Percentiles rank a stretch among this genome's conserved stretches.
Evolutionary conservation across 352 stramenopile species (phyloP).

Genomic region (Globisporangium radiosum): DNA sequence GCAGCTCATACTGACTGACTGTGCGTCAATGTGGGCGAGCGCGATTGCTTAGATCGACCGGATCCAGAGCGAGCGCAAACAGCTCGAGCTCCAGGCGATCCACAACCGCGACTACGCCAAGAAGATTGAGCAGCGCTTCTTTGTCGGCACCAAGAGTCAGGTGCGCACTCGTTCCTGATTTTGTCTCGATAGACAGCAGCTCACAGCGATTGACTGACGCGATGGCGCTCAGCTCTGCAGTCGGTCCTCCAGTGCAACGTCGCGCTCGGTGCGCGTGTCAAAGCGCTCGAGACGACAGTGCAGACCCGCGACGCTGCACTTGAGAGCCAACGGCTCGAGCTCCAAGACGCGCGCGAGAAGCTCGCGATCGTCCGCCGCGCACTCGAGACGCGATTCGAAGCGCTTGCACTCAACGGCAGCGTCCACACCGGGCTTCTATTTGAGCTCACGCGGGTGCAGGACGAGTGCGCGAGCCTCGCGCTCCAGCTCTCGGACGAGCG

Average conservation of each 20-base stretch:
- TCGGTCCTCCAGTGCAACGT: constrained; percentile 61
- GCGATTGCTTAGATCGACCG: constrained; percentile 43
- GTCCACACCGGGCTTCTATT: constrained; percentile 71
- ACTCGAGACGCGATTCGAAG: constrained; percentile 61
- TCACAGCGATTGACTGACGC: not conserved
- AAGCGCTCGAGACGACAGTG: constrained; percentile 28
- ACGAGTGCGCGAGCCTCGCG: constrained; percentile 51
- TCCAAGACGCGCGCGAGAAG: constrained; percentile 41
- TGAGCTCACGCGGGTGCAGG: constrained; percentile 67
- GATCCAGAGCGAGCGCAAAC: constrained; percentile 66
- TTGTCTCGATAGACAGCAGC: too few species aligned
- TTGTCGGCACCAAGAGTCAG: constrained; percentile 63
- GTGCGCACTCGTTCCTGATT: constrained; percentile 4
- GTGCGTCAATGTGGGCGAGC: not conserved
- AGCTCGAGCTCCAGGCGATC: constrained; percentile 78
- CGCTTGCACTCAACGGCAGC: constrained; percentile 58
- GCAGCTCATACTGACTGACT: not conserved
- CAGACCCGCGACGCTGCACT: constrained; percentile 20
- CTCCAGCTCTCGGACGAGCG: constrained; percentile 58
- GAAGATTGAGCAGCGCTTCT: constrained; percentile 81
- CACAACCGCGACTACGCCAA: constrained; percentile 78
- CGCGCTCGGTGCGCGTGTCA: constrained; percentile 39
- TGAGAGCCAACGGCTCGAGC: constrained; percentile 19
- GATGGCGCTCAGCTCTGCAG: constrained; percentile 11
- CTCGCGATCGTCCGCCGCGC: constrained; percentile 65